Evolutionary conservation across 1,284 basidiomycete genomes (phyloP).

Genomic region (Gymnopus androsaceus): DNA sequence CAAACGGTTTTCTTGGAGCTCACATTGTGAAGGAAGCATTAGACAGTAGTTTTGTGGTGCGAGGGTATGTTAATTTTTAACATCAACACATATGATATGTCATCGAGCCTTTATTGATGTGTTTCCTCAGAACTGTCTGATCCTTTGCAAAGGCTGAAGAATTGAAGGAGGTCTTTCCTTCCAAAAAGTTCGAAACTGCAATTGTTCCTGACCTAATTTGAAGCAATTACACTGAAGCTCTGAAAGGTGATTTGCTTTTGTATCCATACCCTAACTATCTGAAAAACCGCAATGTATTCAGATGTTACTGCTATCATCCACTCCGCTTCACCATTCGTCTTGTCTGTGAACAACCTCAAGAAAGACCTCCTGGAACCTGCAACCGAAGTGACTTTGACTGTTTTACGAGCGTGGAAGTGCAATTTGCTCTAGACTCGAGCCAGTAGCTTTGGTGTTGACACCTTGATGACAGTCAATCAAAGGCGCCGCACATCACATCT

Average conservation of each 20-base stretch:
- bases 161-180: constrained; percentile 1
- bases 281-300: not conserved
- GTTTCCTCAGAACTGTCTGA: not conserved
- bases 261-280: not conserved
- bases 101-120: not conserved
- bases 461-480: too few relatives aligned
- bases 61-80: constrained; percentile 26
- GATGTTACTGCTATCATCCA: not conserved
- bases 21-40: constrained; percentile 27
- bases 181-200: not conserved
- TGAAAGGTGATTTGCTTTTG: not conserved
- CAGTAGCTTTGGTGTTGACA: constrained; percentile 25
- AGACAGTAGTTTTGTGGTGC: constrained; percentile 23
- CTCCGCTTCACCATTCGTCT: not conserved
- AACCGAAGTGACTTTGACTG: constrained; percentile 13
- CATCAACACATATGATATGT: not conserved
- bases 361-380: constrained; percentile 6
- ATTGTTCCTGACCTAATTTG: not conserved
- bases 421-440: constrained; percentile 23
- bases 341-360: not conserved
- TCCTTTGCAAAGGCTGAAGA: constrained; percentile 1
- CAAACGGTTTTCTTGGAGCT: constrained; percentile 26
- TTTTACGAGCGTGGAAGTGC: constrained; percentile 20
- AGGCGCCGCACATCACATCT: constrained; percentile 3
- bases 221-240: not conserved